Evolutionary conservation across 2,329 filamentous ascomycete species (phyloP).

Genomic region (Scytalidium lignicola): DNA sequence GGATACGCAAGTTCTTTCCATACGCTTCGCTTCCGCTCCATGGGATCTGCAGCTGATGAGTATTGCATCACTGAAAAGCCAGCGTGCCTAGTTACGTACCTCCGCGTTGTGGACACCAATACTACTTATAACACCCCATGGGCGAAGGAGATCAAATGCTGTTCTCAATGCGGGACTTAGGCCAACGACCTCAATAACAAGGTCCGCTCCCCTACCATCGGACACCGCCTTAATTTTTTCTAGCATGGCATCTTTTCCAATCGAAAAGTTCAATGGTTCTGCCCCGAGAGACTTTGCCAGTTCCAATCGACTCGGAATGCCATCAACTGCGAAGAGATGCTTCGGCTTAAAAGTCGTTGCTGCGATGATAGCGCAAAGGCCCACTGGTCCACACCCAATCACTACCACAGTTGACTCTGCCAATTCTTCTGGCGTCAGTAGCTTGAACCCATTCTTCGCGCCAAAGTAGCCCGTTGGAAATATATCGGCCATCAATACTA

Average conservation of each 20-base stretch:
- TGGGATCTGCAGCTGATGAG: slow-evolving; percentile 46
- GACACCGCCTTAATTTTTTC: slow-evolving; percentile 67
- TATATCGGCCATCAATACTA: slow-evolving; percentile 86
- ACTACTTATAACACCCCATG: slow-evolving; percentile 67
- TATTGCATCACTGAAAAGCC: not conserved
- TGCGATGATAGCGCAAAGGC: slow-evolving; percentile 74
- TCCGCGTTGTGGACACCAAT: slow-evolving; percentile 72
- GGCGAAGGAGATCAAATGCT: slow-evolving; percentile 63
- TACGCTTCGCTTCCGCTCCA: slow-evolving; percentile 62
- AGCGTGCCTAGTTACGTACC: slow-evolving; percentile 35
- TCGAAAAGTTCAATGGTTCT: slow-evolving; percentile 73
- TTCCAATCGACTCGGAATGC: slow-evolving; percentile 66
- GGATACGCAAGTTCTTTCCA: slow-evolving; percentile 65
- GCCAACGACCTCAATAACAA: slow-evolving; percentile 73
- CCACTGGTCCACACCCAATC: slow-evolving; percentile 78
- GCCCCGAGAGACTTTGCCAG: slow-evolving; percentile 69
- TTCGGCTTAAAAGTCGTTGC: slow-evolving; percentile 68
- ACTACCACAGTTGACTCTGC: slow-evolving; percentile 67
- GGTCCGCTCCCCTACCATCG: slow-evolving; percentile 76
- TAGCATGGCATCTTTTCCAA: slow-evolving; percentile 57
- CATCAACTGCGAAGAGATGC: slow-evolving; percentile 73
- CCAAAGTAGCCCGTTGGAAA: slow-evolving; percentile 84
- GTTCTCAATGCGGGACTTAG: slow-evolving; percentile 61
- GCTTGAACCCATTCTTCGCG: slow-evolving; percentile 67
- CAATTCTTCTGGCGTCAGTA: slow-evolving; percentile 51